Percentiles rank a stretch among this genome's conserved stretches.
These are phyloP conservation scores for Clitocybe nebularis DNA, from an alignment of 1,284 basidiomycete species.

Conservation along the genomic window DNA sequence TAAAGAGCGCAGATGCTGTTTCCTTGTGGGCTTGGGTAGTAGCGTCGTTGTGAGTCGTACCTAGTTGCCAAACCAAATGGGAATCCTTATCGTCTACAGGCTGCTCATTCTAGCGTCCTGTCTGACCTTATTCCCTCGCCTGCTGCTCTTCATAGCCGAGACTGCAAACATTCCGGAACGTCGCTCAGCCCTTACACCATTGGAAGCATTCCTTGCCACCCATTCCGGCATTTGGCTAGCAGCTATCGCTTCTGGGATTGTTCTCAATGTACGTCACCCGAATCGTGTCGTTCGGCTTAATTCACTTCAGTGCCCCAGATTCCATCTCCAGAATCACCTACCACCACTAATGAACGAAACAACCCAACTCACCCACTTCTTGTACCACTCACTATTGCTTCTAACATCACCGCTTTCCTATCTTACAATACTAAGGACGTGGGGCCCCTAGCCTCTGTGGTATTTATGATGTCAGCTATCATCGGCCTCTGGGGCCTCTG, in stretches of 20 bases:
- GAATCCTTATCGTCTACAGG: conserved; percentile 28
- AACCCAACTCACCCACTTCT: conserved; percentile 56
- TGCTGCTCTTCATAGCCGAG: conserved; percentile 60
- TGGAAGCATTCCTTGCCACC: conserved; percentile 62
- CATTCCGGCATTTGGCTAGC: conserved; percentile 60
- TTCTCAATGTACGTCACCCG: conserved; percentile 49
- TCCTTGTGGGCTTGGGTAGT: conserved; percentile 47
- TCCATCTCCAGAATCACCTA: conserved; percentile 37
- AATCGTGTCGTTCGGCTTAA: conserved; percentile 6
- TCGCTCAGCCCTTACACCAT: conserved; percentile 49
- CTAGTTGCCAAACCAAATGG: too few species aligned
- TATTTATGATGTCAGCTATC: conserved; percentile 44
- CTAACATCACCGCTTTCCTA: conserved; percentile 52
- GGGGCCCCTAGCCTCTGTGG: conserved; percentile 50
- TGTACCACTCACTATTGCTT: conserved; percentile 48
- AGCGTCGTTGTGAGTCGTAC: conserved; percentile 34
- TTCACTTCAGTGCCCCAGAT: conserved; percentile 29
- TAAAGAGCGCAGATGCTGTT: conserved; percentile 22
- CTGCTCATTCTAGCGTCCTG: conserved; percentile 38
- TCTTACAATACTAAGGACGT: conserved; percentile 61
- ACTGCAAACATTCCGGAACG: conserved; percentile 30
- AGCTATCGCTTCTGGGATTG: conserved; percentile 48
- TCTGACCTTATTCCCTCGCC: conserved; percentile 52
- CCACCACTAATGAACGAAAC: conserved; percentile 17
- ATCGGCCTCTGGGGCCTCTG: conserved; percentile 69